Base-by-base conservation (phyloP, 768 basidiomycete genomes). In the Clitopilus hobsonii region DNA sequence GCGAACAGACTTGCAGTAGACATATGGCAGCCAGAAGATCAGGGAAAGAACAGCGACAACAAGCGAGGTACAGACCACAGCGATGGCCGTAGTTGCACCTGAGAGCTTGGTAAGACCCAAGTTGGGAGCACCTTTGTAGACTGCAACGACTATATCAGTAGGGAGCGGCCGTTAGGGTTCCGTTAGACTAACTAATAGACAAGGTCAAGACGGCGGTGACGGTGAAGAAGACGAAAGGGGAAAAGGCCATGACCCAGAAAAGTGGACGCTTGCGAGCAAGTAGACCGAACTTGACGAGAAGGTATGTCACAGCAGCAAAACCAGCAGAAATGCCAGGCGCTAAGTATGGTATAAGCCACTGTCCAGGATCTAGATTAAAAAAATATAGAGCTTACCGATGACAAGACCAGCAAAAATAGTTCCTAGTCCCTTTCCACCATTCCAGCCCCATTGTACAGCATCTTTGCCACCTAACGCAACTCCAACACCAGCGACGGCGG, bases 11-110 rank as follows among this genome's bases (percentile, higher is more conserved):
- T 61, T 66, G 54, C 57, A 57, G 47, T 66, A 64, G 13, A 68
- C 67, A 36, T 60, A 68, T 5, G 67, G 67, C 8, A 68, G 56
- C 67, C 67, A 68, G 60, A 68, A 68, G 25, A 66, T 20, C 10
- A 61, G 25, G 2, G 67, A 65, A 13, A 68, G 60, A 2, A 57
- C 56, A 11, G 61, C 59, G 14, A 66, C 51, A 28, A 68, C 65
- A 6, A 65, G 24, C 25, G 60, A 55, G 28, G 62, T 58, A n/a
- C 61, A 60, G 24, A 65, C 55, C 26, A 67, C 61, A 38, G 65
- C 63, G 18, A 58, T 62, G 3, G 65, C 63, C 36, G 65, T 58
- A 1, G 55, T 52, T n/a, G 38, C 25, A 7, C 47, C 22, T 2
- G 56, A 48, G 13, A 62, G 26, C 20, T 64, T 57, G 45, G 58